Conservation (phyloP, 352 stramenopile genomes). For the Paralagenidium karlingii region DNA sequence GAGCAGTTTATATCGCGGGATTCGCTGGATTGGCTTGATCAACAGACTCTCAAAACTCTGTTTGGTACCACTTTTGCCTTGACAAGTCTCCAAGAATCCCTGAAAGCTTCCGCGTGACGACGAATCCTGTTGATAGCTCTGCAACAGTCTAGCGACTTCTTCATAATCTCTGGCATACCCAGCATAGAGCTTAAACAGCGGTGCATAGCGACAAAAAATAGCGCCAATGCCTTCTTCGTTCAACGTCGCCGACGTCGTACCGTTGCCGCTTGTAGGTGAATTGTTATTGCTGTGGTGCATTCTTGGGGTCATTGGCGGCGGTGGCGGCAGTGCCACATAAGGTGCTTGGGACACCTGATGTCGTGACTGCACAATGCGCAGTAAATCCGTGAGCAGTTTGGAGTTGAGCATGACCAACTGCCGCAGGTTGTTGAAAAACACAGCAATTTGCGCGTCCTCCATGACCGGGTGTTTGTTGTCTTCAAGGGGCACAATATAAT, state of each 20-base stretch:
- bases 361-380: constrained; percentile 34
- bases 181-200: constrained; percentile 73
- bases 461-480: constrained; percentile 70
- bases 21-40: constrained; percentile 88
- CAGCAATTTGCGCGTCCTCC: constrained; percentile 71
- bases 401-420: constrained; percentile 80
- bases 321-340: not conserved
- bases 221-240: constrained; percentile 39
- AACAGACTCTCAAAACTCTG: constrained; percentile 78
- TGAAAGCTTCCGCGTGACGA: constrained; percentile 36
- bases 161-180: constrained; percentile 79
- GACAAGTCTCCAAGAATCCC: constrained; percentile 42
- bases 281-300: constrained; percentile 1
- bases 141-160: constrained; percentile 45
- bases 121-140: constrained; percentile 35
- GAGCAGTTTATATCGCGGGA: constrained; percentile 85
- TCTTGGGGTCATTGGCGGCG: not conserved
- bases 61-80: constrained; percentile 24
- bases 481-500: constrained; percentile 70
- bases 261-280: not conserved
- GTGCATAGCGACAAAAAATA: constrained; percentile 69
- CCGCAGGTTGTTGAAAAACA: constrained; percentile 78
- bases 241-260: constrained; percentile 13
- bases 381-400: constrained; percentile 60
- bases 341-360: constrained; percentile 1